These are phyloP conservation scores for Nosema bombycis DNA, from an alignment of 371 early-diverging fungal genomes.

Conservation along the genomic window DNA sequence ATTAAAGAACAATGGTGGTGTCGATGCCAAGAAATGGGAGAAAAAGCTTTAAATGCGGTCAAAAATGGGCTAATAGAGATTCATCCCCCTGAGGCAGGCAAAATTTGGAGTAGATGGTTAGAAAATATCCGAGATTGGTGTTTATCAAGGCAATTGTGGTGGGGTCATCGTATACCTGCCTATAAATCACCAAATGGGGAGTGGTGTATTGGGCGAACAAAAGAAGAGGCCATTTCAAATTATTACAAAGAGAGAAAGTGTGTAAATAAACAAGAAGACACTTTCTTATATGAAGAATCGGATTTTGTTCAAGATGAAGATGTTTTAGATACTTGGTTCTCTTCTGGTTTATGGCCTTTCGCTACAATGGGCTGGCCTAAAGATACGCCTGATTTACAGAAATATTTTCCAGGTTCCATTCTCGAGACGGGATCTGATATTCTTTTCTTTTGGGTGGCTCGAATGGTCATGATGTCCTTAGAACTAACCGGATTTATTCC, in stretches of 20 bases:
- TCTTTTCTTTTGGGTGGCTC: conserved; percentile 98
- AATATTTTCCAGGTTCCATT: conserved; percentile 81
- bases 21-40: conserved; percentile 80
- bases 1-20: conserved; percentile 99
- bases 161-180: conserved; percentile 96
- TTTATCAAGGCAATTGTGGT: conserved; percentile 92
- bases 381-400: conserved; percentile 65
- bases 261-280: not conserved
- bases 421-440: conserved; percentile 98
- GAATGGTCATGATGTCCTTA: conserved; percentile 97
- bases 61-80: conserved; percentile 77
- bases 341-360: conserved; percentile 95
- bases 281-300: conserved; percentile 67
- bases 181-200: conserved; percentile 73
- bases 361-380: conserved; percentile 89
- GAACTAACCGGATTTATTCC: conserved; percentile 85
- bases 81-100: conserved; percentile 76
- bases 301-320: conserved; percentile 77
- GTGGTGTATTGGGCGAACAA: conserved; percentile 80
- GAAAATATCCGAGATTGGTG: conserved; percentile 92
- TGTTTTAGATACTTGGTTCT: conserved; percentile 99
- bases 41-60: conserved; percentile 69
- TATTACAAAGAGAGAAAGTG: conserved; percentile 16
- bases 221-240: conserved; percentile 71
- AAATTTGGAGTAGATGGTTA: conserved; percentile 91